Evolutionary conservation across 2,329 filamentous ascomycete species (phyloP), one percentile per base, ranked within the genome.

Genomic region (Trichophyton schoenleinii): DNA sequence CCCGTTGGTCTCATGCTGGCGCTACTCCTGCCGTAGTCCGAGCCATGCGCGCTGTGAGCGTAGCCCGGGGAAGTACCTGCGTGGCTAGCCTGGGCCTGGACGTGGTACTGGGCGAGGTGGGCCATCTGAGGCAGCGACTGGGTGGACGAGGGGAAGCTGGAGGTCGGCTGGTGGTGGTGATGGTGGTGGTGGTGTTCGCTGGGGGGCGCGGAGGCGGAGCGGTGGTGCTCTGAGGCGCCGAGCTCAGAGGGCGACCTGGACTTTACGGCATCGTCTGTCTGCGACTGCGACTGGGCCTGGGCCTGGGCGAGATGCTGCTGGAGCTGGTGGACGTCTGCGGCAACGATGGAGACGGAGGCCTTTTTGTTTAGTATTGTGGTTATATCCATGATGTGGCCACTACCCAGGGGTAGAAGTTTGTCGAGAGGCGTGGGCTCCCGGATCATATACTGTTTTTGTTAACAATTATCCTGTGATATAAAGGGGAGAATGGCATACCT

Each of bases 191-290:
- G 78, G 41, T 79, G 78, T 64, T 82, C 80, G 61, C 79, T 81
- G 31, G 77, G 73, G 2, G 46, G 46, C 46, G 20, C 46, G 67
- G 83, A 81, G 62, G 81, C 79, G 64, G 79, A 76, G 66, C 79
- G 80, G 64, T 81, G 81, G 64, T 81, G 81, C 67, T 85, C 82
- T 63, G 81, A 81, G 69, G 25, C 25, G 1, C 80, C 81, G 71
- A 78, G 83, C 71, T 82, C 81, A 59, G 80, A 82, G 66, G 73
- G 78, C 73, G 68, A 68, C 60, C 70, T 68, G 28, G 67, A 68
- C 63, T 74, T 72, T 62, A 75, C 69, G 18, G 18, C 46, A 22
- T 49, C 46, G 46, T 11, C 18, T 42, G 75, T 36, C 34, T 36
- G 25, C 25, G 25, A 28, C 34, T 36, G 25, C 25, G 25, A 28